Conservation (phyloP, 2,329 filamentous ascomycete genomes). For the Ophidiomyces ophidiicola region DNA sequence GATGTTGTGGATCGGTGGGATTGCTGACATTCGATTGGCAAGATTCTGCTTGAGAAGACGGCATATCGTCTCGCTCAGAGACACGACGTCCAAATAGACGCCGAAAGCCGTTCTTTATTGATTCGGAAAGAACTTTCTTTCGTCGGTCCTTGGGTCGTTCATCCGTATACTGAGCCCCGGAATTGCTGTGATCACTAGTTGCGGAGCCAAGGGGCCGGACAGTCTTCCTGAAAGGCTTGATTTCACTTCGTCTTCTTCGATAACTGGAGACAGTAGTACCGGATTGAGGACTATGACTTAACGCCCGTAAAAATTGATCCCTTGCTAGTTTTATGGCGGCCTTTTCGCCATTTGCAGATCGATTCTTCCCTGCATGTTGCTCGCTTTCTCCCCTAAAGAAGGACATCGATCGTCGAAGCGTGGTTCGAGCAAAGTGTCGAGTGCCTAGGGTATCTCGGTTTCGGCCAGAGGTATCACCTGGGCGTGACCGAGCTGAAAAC, state of each 20-base stretch:
- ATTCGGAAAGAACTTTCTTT: constrained; percentile 32
- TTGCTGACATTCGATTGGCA: constrained; percentile 19
- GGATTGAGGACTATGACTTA: constrained; percentile 14
- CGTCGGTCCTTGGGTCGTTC: too few species aligned
- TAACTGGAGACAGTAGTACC: constrained; percentile 16
- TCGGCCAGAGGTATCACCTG: too few species aligned
- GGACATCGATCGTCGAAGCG: constrained; percentile 33
- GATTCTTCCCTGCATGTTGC: constrained; percentile 24
- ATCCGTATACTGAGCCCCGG: too few species aligned
- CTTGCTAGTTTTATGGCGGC: constrained; percentile 23
- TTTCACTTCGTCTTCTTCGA: background rate
- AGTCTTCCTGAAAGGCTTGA: constrained; percentile 26
- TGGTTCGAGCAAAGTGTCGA: constrained; percentile 15
- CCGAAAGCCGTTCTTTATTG: constrained; percentile 32
- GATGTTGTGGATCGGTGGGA: constrained; percentile 13
- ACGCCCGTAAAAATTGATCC: constrained; percentile 26
- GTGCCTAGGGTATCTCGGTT: constrained; percentile 1
- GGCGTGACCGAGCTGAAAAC: constrained; percentile 31
- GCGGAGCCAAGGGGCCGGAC: constrained; percentile 19
- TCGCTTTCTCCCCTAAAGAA: constrained; percentile 27
- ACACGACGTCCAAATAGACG: constrained; percentile 30
- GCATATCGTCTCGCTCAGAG: constrained; percentile 15
- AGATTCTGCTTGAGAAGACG: constrained; percentile 19
- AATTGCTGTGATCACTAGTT: background rate
- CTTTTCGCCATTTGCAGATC: background rate